A percentile compares a stretch with the other conserved stretches of the same genome.
Conservation (phyloP, 2,329 filamentous ascomycete species). For the Pseudogymnoascus sp. region DNA sequence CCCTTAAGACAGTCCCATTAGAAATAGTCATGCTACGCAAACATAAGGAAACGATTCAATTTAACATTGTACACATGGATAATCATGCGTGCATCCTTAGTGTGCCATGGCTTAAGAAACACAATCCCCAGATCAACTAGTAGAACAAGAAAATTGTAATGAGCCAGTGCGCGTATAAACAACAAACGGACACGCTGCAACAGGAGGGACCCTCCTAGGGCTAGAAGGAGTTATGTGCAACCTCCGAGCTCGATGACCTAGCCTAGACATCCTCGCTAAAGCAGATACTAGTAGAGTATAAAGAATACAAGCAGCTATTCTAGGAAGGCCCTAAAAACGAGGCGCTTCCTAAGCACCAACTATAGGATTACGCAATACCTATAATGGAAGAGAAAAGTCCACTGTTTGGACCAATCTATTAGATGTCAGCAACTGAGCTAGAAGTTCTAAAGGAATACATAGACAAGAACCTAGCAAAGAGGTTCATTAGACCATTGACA, state of each 20-base stretch:
- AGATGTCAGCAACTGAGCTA: slow-evolving; percentile 12
- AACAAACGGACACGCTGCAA: not conserved
- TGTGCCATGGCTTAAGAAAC: not conserved
- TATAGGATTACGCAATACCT: not conserved
- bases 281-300: not conserved
- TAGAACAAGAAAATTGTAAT: not conserved
- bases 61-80: not conserved
- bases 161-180: not conserved
- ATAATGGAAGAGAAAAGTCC: not conserved
- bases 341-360: not conserved
- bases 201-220: not conserved
- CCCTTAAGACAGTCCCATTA: not conserved
- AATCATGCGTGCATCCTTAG: not conserved
- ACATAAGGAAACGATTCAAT: not conserved
- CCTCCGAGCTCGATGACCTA: not conserved
- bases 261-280: not conserved
- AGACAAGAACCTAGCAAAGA: slow-evolving; percentile 15
- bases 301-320: not conserved
- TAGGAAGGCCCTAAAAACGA: not conserved
- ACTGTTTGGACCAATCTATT: slow-evolving; percentile 14
- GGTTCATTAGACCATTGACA: slow-evolving; percentile 18
- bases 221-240: not conserved
- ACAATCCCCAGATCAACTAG: not conserved
- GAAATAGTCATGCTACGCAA: not conserved
- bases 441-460: slow-evolving; percentile 17